Evolutionary conservation across 768 basidiomycete genomes (phyloP), one percentile per base, ranked within the genome.

Genomic region (Clavaria fumosa): DNA sequence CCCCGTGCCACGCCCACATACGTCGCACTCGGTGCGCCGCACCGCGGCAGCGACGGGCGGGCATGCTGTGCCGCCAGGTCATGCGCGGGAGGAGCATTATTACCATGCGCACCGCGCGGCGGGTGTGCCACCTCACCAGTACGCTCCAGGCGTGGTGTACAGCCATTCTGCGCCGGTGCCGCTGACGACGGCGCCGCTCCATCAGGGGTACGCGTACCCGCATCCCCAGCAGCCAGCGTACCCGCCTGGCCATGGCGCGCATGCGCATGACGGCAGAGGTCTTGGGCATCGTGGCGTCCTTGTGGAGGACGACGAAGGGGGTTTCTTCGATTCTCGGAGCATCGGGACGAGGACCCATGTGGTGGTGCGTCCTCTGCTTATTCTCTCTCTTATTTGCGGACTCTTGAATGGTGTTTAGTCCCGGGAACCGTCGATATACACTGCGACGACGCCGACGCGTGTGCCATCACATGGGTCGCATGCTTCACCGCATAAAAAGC

Each of bases 341-440:
- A 82, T 70, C 7, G 75, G 76, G n/a, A 77, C 79, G 50, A 83
- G 81, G 47, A 69, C 80, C 40, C 78, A 75, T 52, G 66, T 79
- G 43, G 64, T 82, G 48, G 80, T 81, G 57, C 65, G 80, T 67
- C 18, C 35, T 19, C 46, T 34, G 34, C 23, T 35, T 28, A 21
- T 20, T 31, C 34, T 48, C 15, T 38, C 37, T 38, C 36, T 26
- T 37, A 32, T 34, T 35, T 27, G 40, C 46, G 39, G 42, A 45
- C 40, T 43, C 31, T 41, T 47, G 33, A 34, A 38, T 35, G 43
- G 38, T 37, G 45, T 43, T 43, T 45, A 46, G 47, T 45, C 41
- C 64, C 62, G 40, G 51, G 37, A 31, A 41, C 41, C 46, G 26
- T 62, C 69, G 45, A 66, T 67, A 17, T 62, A 61, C 43, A 74